Base-by-base conservation (phyloP, 2,329 filamentous ascomycete species). In the Lasiodiplodia sp. region DNA sequence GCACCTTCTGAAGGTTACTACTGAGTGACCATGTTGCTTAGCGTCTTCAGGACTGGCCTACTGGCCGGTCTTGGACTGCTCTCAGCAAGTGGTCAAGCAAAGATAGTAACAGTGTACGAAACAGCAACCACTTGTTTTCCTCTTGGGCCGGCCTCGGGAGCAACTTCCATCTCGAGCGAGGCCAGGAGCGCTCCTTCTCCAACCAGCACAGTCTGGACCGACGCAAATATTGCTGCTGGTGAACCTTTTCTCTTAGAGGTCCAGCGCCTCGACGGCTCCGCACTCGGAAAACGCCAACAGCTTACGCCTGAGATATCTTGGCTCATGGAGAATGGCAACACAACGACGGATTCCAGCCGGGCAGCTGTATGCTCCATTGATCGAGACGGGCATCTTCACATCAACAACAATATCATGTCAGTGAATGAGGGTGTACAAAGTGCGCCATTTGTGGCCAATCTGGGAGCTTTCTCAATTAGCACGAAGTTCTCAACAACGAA, bases 301-400 rank as follows among this genome's bases (percentile, higher is more conserved):
- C 23, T 7, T 25, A 40, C 10, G 5, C 31, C 57, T 10, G 38
- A 62, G 25, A 16, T 28, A 23, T 72, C 72, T 18, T 80, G 74
- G 71, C 56, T 79, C 1, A 73, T 74, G 49, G 68, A 70, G 4
- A 74, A 76, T 51, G 78, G 78, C 12, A 77, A 77, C 67, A 77
- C 75, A 6, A 78, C 78, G 2, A 76, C 73, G 11, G 70, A 78
- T 51, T 65, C 70, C 12, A 72, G 68, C 25, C 28, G 70, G 37
- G 78, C 78, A 2, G 75, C 73, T 10, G 71, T 73, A 28, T 79
- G 75, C 70, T 66, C 68, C 10, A 77, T 80, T 58, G 65, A 71
- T 11, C 69, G 73, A 60, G 76, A 76, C 5, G 71, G 71, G 23
- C 66, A n/a, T 37, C 23, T 63, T 5, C 44, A 62, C 79, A 4